phyloP scores from a whole-genome alignment of 2,329 filamentous ascomycete genomes.

The Thelonectria discophora region DNA sequence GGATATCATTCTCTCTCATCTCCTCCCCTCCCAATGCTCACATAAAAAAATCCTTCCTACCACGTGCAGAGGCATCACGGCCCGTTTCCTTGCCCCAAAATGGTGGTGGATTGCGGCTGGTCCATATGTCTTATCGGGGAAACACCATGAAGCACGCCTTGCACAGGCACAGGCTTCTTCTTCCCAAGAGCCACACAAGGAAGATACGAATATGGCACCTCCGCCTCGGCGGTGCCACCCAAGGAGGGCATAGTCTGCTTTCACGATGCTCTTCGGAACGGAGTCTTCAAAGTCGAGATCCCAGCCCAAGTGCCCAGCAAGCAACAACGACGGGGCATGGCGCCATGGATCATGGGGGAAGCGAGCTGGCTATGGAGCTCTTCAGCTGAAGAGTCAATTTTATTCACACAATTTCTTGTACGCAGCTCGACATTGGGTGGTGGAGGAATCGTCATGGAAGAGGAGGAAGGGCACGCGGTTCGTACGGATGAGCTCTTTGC shows the following conservation, averaged over 20 bases:
- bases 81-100: constrained; percentile 14
- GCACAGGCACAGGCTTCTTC: not conserved
- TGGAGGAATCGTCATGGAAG: not conserved
- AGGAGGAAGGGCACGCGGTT: constrained; percentile 14
- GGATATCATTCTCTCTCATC: too few species aligned
- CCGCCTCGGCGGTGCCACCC: constrained; percentile 1
- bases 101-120: constrained; percentile 7
- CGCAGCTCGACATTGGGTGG: not conserved
- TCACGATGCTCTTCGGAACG: not conserved
- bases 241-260: not conserved
- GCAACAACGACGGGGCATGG: not conserved
- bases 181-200: not conserved
- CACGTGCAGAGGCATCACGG: constrained; percentile 11
- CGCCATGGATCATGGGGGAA: not conserved
- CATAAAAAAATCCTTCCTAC: not conserved
- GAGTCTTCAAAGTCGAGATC: not conserved
- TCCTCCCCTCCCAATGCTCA: not conserved
- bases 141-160: constrained; percentile 6
- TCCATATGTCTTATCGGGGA: constrained; percentile 17
- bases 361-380: not conserved
- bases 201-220: constrained; percentile 17
- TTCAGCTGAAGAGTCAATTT: too few species aligned
- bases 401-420: too few species aligned
- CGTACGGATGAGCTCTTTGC: constrained; percentile 15
- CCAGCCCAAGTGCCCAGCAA: not conserved